Evolutionary conservation across 2,329 filamentous ascomycete species (phyloP), one percentile per base, ranked within the genome.

Genomic region (Cercospora citrullina): DNA sequence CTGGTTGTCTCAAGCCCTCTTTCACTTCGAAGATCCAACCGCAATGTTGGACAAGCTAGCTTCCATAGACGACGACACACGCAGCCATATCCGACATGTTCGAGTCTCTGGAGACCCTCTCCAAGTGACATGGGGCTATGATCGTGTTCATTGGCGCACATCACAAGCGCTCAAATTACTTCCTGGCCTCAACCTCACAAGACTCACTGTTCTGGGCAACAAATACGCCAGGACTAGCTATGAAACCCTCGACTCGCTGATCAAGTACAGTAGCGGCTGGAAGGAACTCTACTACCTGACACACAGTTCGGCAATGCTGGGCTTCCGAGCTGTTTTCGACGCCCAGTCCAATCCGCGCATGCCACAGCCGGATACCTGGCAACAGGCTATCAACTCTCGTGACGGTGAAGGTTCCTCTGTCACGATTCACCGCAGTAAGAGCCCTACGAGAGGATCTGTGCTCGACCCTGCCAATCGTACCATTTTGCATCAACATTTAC

Each of bases 161-260:
- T 31, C 60, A 42, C 64, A 69, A 48, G n/a, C 59, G 14, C 23
- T 69, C 45, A 64, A 69, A 39, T 53, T 69, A 14, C 63, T 69
- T 21, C 67, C 67, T 18, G 33, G 48, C 18, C 63, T 68, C 10
- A 51, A 62, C 9, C 63, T 68, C 16, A 59, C 62, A 6, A 61
- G 51, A 57, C 63, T 68, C 6, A 68, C 63, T 10, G 36, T 68
- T 30, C 9, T 68, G 30, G 66, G 66, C 21, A 21, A 39, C 16
- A 65, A 63, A 48, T 33, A 21, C 21, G 10, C 21, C 16, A 14
- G 36, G 14, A 45, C 30, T 23, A 39, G 45, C 57, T 68, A 65
- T 26, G 66, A 68, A 4, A 68, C 42, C 8, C 63, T 68, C 26
- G 48, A 60, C 23, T 51, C 33, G 14, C 39, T 68, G 58, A 39